phyloP scores from a whole-genome alignment of 2,329 filamentous ascomycete genomes.

The Colletotrichum sp. region DNA sequence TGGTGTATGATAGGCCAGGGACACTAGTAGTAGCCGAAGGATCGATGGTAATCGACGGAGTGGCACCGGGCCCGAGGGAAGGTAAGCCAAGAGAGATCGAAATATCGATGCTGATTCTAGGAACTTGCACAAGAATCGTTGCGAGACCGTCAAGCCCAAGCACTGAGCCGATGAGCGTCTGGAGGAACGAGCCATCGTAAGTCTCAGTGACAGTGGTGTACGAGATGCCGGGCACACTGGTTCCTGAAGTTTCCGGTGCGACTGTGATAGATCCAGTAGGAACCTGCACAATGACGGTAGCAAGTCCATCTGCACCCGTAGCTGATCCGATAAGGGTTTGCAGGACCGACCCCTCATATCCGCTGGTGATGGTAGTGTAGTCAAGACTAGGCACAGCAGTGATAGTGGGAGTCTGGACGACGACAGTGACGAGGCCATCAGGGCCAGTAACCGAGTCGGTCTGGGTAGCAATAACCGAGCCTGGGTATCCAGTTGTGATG shows the following conservation, averaged over 20 bases:
- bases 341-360: background rate
- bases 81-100: background rate
- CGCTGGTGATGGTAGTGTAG: background rate
- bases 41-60: background rate
- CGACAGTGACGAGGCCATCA: background rate
- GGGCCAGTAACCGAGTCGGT: background rate
- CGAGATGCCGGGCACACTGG: background rate
- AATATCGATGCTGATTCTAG: background rate
- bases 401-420: background rate
- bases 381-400: background rate
- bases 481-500: background rate
- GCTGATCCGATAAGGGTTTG: background rate
- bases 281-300: background rate
- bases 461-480: background rate
- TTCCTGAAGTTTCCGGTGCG: background rate
- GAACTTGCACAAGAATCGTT: slow-evolving; percentile 1
- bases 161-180: background rate
- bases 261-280: background rate
- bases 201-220: background rate
- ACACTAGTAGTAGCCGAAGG: background rate
- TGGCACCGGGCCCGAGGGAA: background rate
- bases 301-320: background rate
- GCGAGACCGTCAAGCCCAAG: background rate
- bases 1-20: background rate
- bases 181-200: background rate